Percentiles rank a stretch among this genome's conserved stretches.
These are phyloP conservation scores for Echria macrotheca DNA, from an alignment of 495 filamentous ascomycete genomes.

Conservation along the genomic window DNA sequence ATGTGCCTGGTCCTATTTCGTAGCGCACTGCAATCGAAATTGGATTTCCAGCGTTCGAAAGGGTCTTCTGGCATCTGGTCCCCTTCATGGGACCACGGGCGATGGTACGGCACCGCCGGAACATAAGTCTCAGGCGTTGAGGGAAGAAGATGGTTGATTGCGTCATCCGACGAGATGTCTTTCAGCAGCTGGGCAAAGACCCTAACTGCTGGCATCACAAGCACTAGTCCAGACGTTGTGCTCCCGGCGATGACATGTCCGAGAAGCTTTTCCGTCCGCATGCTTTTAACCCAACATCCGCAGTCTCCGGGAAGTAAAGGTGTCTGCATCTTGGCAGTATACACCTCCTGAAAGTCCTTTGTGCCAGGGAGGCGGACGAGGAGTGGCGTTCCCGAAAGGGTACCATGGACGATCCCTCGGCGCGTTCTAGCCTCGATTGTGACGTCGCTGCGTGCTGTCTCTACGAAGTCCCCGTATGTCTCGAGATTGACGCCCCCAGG, in stretches of 20 bases:
- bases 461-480: neutral
- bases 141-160: no score
- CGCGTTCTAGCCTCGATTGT: neutral
- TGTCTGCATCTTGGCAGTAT: neutral
- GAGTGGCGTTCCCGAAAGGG: neutral
- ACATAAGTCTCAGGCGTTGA: no score
- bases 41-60: no score
- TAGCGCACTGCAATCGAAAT: no score
- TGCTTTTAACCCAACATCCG: neutral
- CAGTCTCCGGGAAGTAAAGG: neutral
- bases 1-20: no score
- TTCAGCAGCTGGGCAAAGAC: neutral
- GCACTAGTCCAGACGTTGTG: neutral
- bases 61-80: no score
- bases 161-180: neutral
- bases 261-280: neutral
- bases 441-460: neutral
- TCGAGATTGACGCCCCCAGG: neutral
- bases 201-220: neutral
- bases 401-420: neutral
- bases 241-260: neutral
- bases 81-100: no score
- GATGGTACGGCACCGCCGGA: no score
- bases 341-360: neutral
- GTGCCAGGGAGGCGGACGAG: neutral